These are phyloP conservation scores for Urostyla sp. DNA, from an alignment of 73 alveolate genomes.

Conservation along the genomic window DNA sequence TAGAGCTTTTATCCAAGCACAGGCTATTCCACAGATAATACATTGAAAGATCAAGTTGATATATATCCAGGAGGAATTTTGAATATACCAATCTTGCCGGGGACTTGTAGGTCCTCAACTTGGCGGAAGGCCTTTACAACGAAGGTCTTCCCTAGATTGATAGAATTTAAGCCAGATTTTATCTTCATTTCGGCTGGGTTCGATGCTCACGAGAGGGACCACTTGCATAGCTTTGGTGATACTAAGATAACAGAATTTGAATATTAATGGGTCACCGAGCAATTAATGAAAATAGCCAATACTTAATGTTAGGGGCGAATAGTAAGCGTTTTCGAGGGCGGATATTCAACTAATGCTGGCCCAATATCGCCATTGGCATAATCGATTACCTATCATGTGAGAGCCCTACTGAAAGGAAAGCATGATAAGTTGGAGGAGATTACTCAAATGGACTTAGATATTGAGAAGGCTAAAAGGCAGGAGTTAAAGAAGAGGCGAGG, in stretches of 20 bases:
- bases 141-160: slow-evolving; percentile 87
- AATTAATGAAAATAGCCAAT: slow-evolving; percentile 90
- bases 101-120: slow-evolving; percentile 57
- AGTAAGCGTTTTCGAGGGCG: slow-evolving; percentile 97
- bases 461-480: slow-evolving; percentile 19
- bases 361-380: slow-evolving; percentile 90
- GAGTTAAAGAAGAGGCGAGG: neutral
- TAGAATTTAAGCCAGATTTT: slow-evolving; percentile 95
- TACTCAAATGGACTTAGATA: neutral
- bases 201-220: slow-evolving; percentile 96
- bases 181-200: slow-evolving; percentile 98
- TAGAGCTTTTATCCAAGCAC: slow-evolving; percentile 66
- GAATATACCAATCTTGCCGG: slow-evolving; percentile 77
- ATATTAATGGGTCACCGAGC: slow-evolving; percentile 92
- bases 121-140: slow-evolving; percentile 74
- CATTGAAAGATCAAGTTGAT: slow-evolving; percentile 57
- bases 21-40: slow-evolving; percentile 66
- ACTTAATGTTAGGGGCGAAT: slow-evolving; percentile 90
- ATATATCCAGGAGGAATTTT: slow-evolving; percentile 93
- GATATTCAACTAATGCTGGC: slow-evolving; percentile 92
- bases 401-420: slow-evolving; percentile 55
- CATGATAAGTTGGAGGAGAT: neutral
- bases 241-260: slow-evolving; percentile 84
- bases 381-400: slow-evolving; percentile 87
- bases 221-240: slow-evolving; percentile 7